Evolutionary conservation across 1,284 basidiomycete species (phyloP).

Genomic region (Xanthoconium separans): DNA sequence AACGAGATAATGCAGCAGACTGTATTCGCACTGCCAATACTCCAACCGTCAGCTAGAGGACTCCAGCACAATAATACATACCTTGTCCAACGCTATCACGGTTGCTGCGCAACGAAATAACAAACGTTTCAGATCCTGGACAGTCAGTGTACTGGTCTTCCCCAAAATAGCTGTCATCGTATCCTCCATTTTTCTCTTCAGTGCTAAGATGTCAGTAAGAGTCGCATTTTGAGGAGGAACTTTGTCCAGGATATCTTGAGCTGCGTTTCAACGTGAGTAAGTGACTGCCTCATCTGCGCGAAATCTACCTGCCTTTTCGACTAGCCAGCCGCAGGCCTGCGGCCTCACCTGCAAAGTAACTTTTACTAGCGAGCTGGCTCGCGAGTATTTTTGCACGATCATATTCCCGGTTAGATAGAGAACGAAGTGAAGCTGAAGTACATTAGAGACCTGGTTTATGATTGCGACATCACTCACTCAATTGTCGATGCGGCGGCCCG

Average conservation of each 20-base stretch:
- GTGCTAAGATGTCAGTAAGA: slow-evolving; percentile 55
- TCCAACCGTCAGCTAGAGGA: not conserved
- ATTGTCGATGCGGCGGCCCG: slow-evolving; percentile 76
- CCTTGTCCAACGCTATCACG: slow-evolving; percentile 69
- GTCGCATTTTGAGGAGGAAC: slow-evolving; percentile 59
- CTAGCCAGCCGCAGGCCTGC: slow-evolving; percentile 74
- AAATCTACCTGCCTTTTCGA: slow-evolving; percentile 41
- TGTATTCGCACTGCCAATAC: slow-evolving; percentile 70
- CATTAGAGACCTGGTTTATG: not conserved
- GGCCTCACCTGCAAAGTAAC: slow-evolving; percentile 84
- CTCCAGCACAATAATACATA: slow-evolving; percentile 31
- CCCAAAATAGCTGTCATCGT: slow-evolving; percentile 68
- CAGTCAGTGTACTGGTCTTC: slow-evolving; percentile 69
- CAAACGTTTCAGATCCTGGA: slow-evolving; percentile 81
- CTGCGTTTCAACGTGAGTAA: slow-evolving; percentile 31
- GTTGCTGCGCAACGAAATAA: slow-evolving; percentile 87
- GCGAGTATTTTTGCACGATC: slow-evolving; percentile 78
- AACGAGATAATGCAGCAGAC: slow-evolving; percentile 87
- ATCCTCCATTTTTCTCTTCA: slow-evolving; percentile 70
- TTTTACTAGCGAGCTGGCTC: slow-evolving; percentile 83
- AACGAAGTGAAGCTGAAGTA: slow-evolving; percentile 52
- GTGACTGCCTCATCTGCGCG: not conserved
- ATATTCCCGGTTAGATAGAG: slow-evolving; percentile 58
- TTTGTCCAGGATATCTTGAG: slow-evolving; percentile 58
- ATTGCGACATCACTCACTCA: slow-evolving; percentile 48